Conservation (phyloP, 257 asterid species). For the Solanum lignicaule region DNA sequence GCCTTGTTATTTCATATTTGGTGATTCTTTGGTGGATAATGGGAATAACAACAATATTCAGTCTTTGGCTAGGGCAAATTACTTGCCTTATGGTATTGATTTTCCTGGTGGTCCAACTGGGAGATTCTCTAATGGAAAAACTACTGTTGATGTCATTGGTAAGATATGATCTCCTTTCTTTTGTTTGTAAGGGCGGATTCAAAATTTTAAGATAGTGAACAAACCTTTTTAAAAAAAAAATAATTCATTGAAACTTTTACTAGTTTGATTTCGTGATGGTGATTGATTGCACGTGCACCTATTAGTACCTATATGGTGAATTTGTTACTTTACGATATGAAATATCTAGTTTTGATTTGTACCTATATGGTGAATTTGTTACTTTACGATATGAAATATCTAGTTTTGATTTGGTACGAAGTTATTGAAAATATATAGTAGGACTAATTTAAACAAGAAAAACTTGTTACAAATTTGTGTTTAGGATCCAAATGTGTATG, state of each 20-base stretch:
- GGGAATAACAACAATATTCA: conserved; percentile 22
- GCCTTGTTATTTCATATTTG: conserved; percentile 24
- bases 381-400: no score
- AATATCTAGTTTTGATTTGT: no score
- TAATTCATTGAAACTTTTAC: neutral
- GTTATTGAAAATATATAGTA: neutral
- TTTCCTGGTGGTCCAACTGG: conserved; percentile 24
- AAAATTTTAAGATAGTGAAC: no score
- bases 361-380: neutral
- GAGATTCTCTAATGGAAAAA: conserved; percentile 24
- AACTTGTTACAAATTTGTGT: neutral
- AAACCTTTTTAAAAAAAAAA: neutral
- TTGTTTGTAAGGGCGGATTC: neutral
- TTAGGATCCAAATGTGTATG: neutral
- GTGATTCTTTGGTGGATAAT: conserved; percentile 24
- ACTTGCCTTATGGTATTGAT: conserved; percentile 27
- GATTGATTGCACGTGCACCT: neutral
- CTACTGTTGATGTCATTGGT: conserved; percentile 19
- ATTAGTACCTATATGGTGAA: neutral
- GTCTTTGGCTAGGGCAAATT: conserved; percentile 16
- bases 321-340: neutral
- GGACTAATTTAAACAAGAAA: neutral
- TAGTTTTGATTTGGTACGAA: neutral
- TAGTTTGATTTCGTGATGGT: neutral
- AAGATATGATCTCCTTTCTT: neutral